Conservation (phyloP, 805 yeast species). For the Zygosaccharomyces rouxii region DNA sequence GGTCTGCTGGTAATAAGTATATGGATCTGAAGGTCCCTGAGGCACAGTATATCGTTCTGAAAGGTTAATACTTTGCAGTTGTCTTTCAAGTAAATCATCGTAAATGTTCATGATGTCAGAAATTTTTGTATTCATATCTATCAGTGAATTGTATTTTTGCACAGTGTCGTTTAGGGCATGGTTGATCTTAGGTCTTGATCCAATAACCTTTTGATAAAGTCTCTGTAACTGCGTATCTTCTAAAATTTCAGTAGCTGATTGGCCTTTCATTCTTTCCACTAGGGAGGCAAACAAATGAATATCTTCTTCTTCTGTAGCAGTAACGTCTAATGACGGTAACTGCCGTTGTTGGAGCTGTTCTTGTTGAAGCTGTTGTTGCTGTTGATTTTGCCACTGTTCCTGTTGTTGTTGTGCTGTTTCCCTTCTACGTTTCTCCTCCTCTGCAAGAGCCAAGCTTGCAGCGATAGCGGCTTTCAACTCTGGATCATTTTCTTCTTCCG, state of each 20-base stretch:
- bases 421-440: constrained; percentile 36
- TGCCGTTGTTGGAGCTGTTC: constrained; percentile 12
- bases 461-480: constrained; percentile 93
- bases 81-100: constrained; percentile 65
- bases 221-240: constrained; percentile 32
- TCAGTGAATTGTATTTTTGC: constrained; percentile 57
- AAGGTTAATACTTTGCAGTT: constrained; percentile 38
- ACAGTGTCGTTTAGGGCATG: constrained; percentile 53
- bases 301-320: constrained; percentile 63
- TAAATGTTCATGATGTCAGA: constrained; percentile 72
- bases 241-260: constrained; percentile 40
- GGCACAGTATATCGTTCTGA: constrained; percentile 31
- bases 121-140: constrained; percentile 73
- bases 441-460: constrained; percentile 77
- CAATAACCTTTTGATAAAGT: constrained; percentile 54
- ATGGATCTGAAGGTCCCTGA: constrained; percentile 28
- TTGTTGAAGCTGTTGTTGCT: constrained; percentile 5
- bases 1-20: constrained; percentile 13
- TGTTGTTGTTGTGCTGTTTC: constrained; percentile 10
- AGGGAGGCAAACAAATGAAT: constrained; percentile 66
- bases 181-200: constrained; percentile 66
- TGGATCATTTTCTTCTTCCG: constrained; percentile 66
- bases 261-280: constrained; percentile 48
- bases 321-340: constrained; percentile 35
- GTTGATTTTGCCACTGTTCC: constrained; percentile 10